A percentile compares a stretch with the other conserved stretches of the same genome.
These are phyloP conservation scores for Fusarium nelsonii DNA, from an alignment of 2,329 filamentous ascomycete genomes.

Conservation along the genomic window DNA sequence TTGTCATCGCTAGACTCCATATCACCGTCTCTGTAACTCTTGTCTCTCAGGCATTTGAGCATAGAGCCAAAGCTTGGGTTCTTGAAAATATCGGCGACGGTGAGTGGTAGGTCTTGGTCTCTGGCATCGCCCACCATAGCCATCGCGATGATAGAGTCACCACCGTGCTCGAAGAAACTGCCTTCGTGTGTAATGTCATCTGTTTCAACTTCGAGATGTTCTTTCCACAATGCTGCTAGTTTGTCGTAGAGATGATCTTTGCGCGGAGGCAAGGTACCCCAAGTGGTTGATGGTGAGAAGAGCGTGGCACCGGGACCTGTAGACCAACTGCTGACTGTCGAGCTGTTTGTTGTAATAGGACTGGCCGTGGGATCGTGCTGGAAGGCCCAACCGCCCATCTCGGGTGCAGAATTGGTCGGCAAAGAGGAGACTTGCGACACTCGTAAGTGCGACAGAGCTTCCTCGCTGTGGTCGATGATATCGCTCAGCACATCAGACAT, in stretches of 20 bases:
- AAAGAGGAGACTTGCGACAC: constrained; percentile 4
- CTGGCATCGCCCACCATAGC: constrained; percentile 36
- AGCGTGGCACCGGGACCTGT: constrained; percentile 8
- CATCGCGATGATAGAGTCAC: constrained; percentile 45
- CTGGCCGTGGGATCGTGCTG: neutral
- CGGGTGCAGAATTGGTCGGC: neutral
- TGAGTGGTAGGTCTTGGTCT: constrained; percentile 28
- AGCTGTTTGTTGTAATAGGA: neutral
- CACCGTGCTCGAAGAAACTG: constrained; percentile 39
- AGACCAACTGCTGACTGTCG: constrained; percentile 29
- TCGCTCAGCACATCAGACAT: constrained; percentile 36
- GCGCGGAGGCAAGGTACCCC: neutral
- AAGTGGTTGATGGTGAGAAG: constrained; percentile 17
- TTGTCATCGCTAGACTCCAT: constrained; percentile 9
- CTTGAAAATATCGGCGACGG: constrained; percentile 42
- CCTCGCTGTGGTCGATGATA: constrained; percentile 37
- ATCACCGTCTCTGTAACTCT: constrained; percentile 22
- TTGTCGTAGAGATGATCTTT: constrained; percentile 25
- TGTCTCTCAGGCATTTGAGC: constrained; percentile 25
- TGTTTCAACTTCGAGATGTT: constrained; percentile 15
- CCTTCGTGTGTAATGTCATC: constrained; percentile 14
- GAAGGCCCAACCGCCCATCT: neutral
- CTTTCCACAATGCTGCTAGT: constrained; percentile 25
- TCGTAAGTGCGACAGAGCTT: constrained; percentile 28
- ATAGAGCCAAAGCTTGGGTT: constrained; percentile 29